Conservation (phyloP, 2,329 filamentous ascomycete genomes). For the Cylindrodendrum hubeiense region DNA sequence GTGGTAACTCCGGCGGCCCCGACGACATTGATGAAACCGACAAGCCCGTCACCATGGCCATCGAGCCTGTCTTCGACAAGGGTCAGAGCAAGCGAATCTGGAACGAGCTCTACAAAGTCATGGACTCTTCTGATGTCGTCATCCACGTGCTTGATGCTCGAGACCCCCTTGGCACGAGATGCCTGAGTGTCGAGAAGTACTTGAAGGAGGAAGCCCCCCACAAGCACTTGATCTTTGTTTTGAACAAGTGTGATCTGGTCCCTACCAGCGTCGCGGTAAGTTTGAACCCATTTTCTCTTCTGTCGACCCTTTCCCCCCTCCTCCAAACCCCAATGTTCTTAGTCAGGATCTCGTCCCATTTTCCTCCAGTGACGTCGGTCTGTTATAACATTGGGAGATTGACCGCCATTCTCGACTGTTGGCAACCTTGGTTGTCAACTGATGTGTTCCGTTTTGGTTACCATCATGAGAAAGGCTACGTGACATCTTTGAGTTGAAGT, state of each 20-base stretch:
- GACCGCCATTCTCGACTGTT: conserved; percentile 65
- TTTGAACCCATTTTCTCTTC: conserved; percentile 49
- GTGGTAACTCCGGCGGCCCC: conserved; percentile 73
- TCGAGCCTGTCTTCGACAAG: conserved; percentile 91
- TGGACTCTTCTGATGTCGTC: conserved; percentile 95
- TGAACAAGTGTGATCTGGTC: conserved; percentile 78
- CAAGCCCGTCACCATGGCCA: conserved; percentile 67
- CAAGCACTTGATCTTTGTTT: conserved; percentile 79
- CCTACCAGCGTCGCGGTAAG: conserved; percentile 96
- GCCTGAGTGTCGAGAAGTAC: conserved; percentile 84
- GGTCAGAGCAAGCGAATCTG: conserved; percentile 96
- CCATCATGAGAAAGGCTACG: conserved; percentile 81
- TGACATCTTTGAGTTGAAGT: conserved; percentile 96
- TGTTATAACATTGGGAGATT: conserved; percentile 99
- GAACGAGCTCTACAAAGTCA: conserved; percentile 97
- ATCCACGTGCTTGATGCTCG: conserved; percentile 94
- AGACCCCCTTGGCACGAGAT: conserved; percentile 91
- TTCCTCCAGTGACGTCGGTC: conserved; percentile 83
- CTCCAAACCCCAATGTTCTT: conserved; percentile 70
- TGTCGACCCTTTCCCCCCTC: conserved; percentile 49
- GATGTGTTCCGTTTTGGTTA: conserved; percentile 91
- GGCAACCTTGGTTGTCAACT: conserved; percentile 62
- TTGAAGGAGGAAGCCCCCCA: conserved; percentile 93
- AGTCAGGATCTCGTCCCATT: conserved; percentile 89
- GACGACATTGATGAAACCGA: conserved; percentile 62